Conservation (phyloP, 2,329 filamentous ascomycete genomes). For the Stagonosporopsis cucurbitacearum region DNA sequence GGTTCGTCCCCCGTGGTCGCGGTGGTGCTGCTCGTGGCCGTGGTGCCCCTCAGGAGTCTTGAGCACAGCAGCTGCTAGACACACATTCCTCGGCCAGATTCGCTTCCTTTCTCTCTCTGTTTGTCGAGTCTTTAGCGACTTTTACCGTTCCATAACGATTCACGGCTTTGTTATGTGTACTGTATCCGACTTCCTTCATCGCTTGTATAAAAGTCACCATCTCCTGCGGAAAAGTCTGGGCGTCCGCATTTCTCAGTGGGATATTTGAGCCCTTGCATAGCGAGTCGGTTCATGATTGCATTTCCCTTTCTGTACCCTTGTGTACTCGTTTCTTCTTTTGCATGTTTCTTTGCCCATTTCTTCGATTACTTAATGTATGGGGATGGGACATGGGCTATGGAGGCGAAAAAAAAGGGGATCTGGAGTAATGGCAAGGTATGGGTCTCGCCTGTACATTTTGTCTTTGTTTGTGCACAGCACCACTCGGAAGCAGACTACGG, state of each 20-base stretch:
- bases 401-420: slow-evolving; percentile 20
- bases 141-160: slow-evolving; percentile 42
- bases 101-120: slow-evolving; percentile 15
- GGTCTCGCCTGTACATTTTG: slow-evolving; percentile 21
- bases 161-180: slow-evolving; percentile 47
- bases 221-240: slow-evolving; percentile 46
- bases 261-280: slow-evolving; percentile 47
- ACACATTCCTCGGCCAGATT: slow-evolving; percentile 2
- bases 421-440: slow-evolving; percentile 24
- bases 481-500: slow-evolving; percentile 18
- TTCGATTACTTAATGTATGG: slow-evolving; percentile 36
- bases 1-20: slow-evolving; percentile 73
- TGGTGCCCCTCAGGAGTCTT: slow-evolving; percentile 45
- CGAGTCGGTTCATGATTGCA: slow-evolving; percentile 45
- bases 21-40: slow-evolving; percentile 66
- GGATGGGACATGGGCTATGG: slow-evolving; percentile 33
- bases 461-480: slow-evolving; percentile 26
- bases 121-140: slow-evolving; percentile 23
- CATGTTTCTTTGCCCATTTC: slow-evolving; percentile 35
- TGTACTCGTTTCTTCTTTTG: slow-evolving; percentile 36
- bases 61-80: slow-evolving; percentile 19
- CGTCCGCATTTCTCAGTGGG: slow-evolving; percentile 38
- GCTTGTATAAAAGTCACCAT: slow-evolving; percentile 49
- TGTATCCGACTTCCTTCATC: slow-evolving; percentile 44
- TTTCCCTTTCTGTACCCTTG: slow-evolving; percentile 37